phyloP scores from a whole-genome alignment of 495 filamentous ascomycete species.

The Hypoxylon crocopeplum region DNA sequence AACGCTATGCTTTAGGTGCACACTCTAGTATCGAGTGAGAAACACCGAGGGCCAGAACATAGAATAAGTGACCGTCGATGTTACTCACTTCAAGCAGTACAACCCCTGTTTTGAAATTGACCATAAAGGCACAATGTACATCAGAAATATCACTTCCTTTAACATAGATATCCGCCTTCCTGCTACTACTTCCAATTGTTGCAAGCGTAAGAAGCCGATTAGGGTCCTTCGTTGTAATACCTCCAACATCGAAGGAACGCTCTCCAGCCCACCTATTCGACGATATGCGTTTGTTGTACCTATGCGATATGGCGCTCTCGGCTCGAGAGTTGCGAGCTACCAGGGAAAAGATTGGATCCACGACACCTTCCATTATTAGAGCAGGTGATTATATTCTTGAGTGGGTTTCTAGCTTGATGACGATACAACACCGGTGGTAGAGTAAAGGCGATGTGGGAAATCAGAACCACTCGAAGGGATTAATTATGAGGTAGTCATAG shows the following conservation, averaged over 20 bases:
- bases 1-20: no score
- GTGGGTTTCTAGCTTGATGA: no score
- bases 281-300: background rate
- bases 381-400: no score
- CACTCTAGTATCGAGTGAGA: no score
- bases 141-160: background rate
- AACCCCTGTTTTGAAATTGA: conserved; percentile 16
- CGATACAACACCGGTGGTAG: no score
- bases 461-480: no score
- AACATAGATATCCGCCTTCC: conserved; percentile 2
- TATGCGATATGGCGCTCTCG: background rate
- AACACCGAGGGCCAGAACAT: no score
- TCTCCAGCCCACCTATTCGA: background rate
- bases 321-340: background rate
- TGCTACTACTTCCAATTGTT: background rate
- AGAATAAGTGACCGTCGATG: no score
- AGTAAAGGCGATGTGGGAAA: no score
- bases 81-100: conserved; percentile 4
- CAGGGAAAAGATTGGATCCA: conserved; percentile 2
- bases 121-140: conserved; percentile 8
- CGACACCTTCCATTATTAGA: no score
- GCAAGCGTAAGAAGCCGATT: background rate
- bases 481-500: no score
- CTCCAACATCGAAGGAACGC: background rate
- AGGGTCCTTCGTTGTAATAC: background rate